Conservation (phyloP, 2,329 filamentous ascomycete genomes). For the Teratosphaeria destructans region DNA sequence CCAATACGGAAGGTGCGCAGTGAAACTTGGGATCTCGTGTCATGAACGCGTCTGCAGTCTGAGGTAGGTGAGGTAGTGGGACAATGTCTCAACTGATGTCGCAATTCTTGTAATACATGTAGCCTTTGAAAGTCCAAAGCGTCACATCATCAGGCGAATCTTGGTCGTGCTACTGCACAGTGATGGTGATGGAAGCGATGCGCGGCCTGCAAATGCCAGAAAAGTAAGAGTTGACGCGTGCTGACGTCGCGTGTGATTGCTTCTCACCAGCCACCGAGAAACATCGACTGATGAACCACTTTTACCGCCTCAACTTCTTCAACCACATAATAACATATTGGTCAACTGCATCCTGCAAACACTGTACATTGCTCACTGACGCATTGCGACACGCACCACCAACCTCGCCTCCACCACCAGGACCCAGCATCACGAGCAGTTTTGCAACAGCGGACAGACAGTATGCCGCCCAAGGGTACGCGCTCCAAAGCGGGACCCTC, state of each 20-base stretch:
- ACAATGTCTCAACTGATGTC: background rate
- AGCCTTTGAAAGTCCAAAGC: background rate
- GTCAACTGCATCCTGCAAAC: background rate
- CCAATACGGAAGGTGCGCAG: background rate
- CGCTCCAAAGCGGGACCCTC: slow-evolving; percentile 2
- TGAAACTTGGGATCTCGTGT: background rate
- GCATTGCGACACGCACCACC: background rate
- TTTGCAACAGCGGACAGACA: slow-evolving; percentile 1
- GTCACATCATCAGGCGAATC: background rate
- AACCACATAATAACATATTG: background rate
- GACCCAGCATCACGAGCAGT: background rate
- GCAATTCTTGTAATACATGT: no score
- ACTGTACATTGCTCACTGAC: background rate
- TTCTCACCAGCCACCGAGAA: background rate
- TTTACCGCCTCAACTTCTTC: background rate
- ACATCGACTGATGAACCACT: background rate
- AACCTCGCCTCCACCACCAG: background rate
- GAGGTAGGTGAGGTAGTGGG: no score
- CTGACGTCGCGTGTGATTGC: background rate
- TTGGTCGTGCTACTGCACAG: background rate
- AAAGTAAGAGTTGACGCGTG: background rate
- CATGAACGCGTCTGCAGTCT: background rate
- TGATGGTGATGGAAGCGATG: background rate
- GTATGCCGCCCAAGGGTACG: slow-evolving; percentile 19
- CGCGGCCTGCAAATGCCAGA: background rate